Conservation (phyloP, 148 eudicot genomes). For the Rhododendron henanense region DNA sequence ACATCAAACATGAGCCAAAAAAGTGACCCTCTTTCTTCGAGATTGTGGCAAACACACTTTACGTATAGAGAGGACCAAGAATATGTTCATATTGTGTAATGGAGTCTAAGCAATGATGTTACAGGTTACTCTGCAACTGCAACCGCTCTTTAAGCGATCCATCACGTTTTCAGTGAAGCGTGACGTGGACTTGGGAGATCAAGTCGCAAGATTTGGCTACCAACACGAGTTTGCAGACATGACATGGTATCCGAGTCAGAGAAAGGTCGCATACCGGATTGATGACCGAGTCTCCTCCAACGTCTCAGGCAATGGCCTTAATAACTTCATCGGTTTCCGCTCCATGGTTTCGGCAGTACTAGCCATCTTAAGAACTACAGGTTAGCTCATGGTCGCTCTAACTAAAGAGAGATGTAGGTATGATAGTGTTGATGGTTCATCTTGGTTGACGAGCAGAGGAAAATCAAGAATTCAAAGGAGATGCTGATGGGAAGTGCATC, state of each 20-base stretch:
- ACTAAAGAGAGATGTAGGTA: neutral
- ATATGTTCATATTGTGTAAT: neutral
- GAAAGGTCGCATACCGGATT: slow-evolving; percentile 38
- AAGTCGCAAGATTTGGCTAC: slow-evolving; percentile 40
- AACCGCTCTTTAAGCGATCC: slow-evolving; percentile 64
- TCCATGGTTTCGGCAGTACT: slow-evolving; percentile 32
- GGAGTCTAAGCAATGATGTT: neutral
- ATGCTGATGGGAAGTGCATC: slow-evolving; percentile 47
- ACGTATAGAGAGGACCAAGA: neutral
- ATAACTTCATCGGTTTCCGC: slow-evolving; percentile 49
- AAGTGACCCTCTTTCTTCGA: neutral
- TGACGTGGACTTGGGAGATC: slow-evolving; percentile 49
- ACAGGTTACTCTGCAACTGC: slow-evolving; percentile 57
- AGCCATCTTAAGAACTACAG: slow-evolving; percentile 33
- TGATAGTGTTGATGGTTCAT: neutral
- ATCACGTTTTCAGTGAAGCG: slow-evolving; percentile 26
- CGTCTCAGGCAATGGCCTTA: slow-evolving; percentile 41
- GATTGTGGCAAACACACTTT: neutral
- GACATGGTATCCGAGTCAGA: slow-evolving; percentile 63
- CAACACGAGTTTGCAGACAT: slow-evolving; percentile 68
- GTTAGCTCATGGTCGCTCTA: slow-evolving; percentile 16
- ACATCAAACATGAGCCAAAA: neutral
- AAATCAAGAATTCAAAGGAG: slow-evolving; percentile 32
- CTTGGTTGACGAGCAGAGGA: slow-evolving; percentile 41
- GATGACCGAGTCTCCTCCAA: slow-evolving; percentile 54